Base-by-base conservation (phyloP, 805 yeast genomes). In the Kodamaea fukazawae region DNA sequence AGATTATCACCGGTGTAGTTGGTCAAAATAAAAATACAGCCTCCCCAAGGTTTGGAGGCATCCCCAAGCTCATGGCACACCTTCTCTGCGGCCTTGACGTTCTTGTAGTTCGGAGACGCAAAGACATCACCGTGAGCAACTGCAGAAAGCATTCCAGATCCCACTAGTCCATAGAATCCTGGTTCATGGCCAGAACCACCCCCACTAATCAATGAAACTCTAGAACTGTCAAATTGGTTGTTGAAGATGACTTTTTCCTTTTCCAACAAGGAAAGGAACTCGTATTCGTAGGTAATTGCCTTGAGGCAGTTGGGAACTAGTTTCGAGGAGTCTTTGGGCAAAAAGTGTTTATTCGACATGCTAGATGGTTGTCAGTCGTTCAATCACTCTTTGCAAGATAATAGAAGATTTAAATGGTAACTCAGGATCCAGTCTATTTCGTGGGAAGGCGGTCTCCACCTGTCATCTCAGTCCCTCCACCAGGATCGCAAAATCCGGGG, bases 111-210 rank as follows among this genome's bases (percentile, higher is more conserved):
- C 16, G 72, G 72, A 25, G 63, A 54, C n/a, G 71, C 71, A 53
- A 67, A 67, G 3, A 67, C 60, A 33, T 65, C 70, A 18, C 72
- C 72, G 40, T 63, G 70, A 16, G 66, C 71, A 15, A 65, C 60
- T 4, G 70, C 70, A 10, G 65, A 38, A 10, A 67, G 49, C 70
- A 65, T 63, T 1, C 67, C 70, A 22, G 54, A 44, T 11, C 67
- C 63, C 11, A 67, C 71, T 34, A 65, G 55, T 0, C 72, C 72
- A 39, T 60, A 55, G 61, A 63, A 63, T 1, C 70, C 70, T 5
- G 72, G 72, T 42, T 67, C 72, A 43, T 67, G 72, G 12, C 72
- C 72, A 7, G 71, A 65, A 4, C 73, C 73, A 14, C 72, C 72
- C 10, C 72, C 72, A 41, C 62, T 53, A 28, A 67, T 64, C 18